A percentile compares a stretch with the other conserved stretches of the same genome.
phyloP scores from a whole-genome alignment of 2,329 filamentous ascomycete genomes.

The Shiraia sp. region DNA sequence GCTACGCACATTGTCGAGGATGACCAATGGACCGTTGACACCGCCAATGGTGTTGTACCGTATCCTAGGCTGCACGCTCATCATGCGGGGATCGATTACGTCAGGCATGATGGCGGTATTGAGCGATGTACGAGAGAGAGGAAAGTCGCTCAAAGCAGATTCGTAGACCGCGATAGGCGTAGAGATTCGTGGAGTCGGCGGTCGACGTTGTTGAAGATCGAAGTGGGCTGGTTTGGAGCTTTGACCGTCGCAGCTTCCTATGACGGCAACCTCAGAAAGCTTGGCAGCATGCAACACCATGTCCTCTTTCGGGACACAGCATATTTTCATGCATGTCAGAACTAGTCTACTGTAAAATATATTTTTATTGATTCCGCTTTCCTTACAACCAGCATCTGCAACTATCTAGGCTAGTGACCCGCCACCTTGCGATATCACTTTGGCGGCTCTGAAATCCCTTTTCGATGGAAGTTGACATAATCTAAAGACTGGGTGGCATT shows the following conservation, averaged over 20 bases:
- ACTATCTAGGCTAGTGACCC: too few relatives aligned
- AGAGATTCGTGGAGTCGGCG: constrained; percentile 10
- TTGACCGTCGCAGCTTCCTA: constrained; percentile 13
- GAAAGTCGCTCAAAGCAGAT: constrained; percentile 21
- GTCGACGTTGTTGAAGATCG: constrained; percentile 24
- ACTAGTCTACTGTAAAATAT: too few relatives aligned
- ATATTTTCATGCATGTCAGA: too few relatives aligned
- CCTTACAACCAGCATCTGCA: too few relatives aligned
- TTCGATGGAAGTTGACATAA: too few relatives aligned
- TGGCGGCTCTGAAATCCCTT: too few relatives aligned
- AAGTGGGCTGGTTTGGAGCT: constrained; percentile 21
- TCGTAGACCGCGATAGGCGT: constrained; percentile 23
- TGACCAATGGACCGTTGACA: constrained; percentile 96
- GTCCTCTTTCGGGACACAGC: background rate
- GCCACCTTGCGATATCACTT: too few relatives aligned
- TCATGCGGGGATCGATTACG: constrained; percentile 54
- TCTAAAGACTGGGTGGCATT: too few relatives aligned
- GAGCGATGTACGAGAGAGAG: constrained; percentile 19
- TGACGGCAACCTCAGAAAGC: constrained; percentile 2
- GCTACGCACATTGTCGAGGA: constrained; percentile 84
- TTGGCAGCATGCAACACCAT: background rate
- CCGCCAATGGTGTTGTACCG: constrained; percentile 98
- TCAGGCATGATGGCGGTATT: constrained; percentile 42
- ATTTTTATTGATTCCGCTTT: too few relatives aligned
- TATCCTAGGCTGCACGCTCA: constrained; percentile 69